Evolutionary conservation across 108 stramenopile genomes (phyloP), one percentile per base, ranked within the genome.

Genomic region (Skeletonema potamos): DNA sequence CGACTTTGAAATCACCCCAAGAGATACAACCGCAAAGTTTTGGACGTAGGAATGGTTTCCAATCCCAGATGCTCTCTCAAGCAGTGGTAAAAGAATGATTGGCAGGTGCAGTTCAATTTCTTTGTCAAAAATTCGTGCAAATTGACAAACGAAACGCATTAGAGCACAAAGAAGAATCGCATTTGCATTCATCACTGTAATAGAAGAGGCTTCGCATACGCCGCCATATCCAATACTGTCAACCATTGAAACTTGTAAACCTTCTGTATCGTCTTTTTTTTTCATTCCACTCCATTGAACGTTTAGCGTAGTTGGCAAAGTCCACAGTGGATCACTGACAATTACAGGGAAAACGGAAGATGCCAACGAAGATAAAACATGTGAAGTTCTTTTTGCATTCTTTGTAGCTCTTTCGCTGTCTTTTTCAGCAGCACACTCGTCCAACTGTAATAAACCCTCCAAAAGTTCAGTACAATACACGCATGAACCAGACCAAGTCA

Each of bases 11-110:
- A 84, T 57, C 24, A 44, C 37, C 28, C 27, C 57, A 54, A 84
- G 64, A 13, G 58, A 66, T 29, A 12, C 27, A 24, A 71, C 28
- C 8, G 83, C 70, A 10, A 59, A 34, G 46, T 37, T 54, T 41
- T 78, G 83, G 6, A 84, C 83, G 6, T 60, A 51, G 28, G 66
- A 58, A 69, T 82, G 81, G 54, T 84, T 84, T 27, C 66, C 66
- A 18, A 68, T 59, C 37, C 55, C 44, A 54, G 70, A 73, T 26
- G 75, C 79, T 57, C 73, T 72, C 51, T 84, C 83, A 9, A 81
- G 64, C 10, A 84, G 27, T 3, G 83, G 83, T 27, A 77, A 73
- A 2, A 84, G 83, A 15, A 82, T 30, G 10, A 58, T 78, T 20
- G 76, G 58, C 30, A 82, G 26, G 44, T 81, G 62, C 24, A 62